Evolutionary conservation across 2,329 filamentous ascomycete species (phyloP), one percentile per base, ranked within the genome.

Genomic region (Cryphonectria radicalis): DNA sequence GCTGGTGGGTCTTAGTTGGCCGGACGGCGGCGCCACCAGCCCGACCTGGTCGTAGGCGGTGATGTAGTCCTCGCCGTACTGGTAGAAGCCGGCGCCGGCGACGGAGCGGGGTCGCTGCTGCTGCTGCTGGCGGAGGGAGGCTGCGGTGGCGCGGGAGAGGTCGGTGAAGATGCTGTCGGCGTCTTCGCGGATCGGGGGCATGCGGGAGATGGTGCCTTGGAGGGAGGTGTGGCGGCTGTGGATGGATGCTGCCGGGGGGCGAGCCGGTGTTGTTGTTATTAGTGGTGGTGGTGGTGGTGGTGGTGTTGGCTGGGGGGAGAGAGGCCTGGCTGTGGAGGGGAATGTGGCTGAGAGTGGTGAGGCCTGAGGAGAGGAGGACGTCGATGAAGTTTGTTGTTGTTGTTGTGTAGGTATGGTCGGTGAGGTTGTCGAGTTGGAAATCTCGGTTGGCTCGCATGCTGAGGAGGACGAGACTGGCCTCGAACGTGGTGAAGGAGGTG

Each of bases 41-140:
- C 71, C 71, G 28, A 73, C 62, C 1, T 43, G 62, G 57, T 73
- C 69, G 63, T 67, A 71, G 35, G 69, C 37, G 5, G 71, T 73
- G 43, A 73, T 71, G 53, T 73, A 73, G 53, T 73, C 71, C 63
- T 73, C 71, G 57, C 71, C 71, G n/a, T 73, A 73, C 57, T 68
- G 71, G 57, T 73, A 73, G 35, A 69, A 71, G 8, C 63, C 53
- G 28, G 17, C 19, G 35, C 7, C 7, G 40, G 8, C 37, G 4
- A 17, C 13, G 17, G 62, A 42, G 35, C 62, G 62, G 37, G 66
- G 68, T 22, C 60, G 59, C 32, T 64, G 64, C 7, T 64, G 59
- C 32, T 64, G 64, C 4, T 64, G 46, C 19, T 6, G 46, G 46
- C 22, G 46, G 19, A 22, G 17, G 46, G 46, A 50, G 46, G 7